phyloP scores from a whole-genome alignment of 2,329 filamentous ascomycete genomes.

The Daldinia sp. region DNA sequence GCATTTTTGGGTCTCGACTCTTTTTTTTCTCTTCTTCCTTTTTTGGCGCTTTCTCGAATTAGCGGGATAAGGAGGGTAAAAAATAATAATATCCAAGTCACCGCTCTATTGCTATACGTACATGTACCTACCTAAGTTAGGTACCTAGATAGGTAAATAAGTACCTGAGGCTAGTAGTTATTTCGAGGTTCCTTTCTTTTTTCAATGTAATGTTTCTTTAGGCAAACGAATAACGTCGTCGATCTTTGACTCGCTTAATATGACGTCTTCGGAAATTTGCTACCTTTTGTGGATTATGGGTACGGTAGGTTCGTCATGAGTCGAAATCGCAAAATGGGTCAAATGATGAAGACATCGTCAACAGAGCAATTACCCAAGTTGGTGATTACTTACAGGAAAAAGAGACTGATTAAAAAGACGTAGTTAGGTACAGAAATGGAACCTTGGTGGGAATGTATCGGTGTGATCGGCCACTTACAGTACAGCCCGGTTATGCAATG shows the following conservation, averaged over 20 bases:
- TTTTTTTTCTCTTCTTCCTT: no score
- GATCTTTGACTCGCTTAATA: not conserved
- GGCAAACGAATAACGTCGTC: not conserved
- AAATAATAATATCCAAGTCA: not conserved
- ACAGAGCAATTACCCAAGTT: not conserved
- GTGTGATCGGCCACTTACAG: conserved; percentile 24
- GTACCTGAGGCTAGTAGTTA: not conserved
- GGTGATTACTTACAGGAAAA: not conserved
- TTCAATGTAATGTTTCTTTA: no score
- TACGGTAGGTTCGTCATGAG: not conserved
- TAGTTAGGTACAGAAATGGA: not conserved
- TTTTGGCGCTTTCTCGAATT: not conserved
- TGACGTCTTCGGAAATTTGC: not conserved
- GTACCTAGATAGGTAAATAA: not conserved
- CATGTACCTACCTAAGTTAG: no score
- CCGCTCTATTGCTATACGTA: not conserved
- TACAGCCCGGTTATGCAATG: conserved; percentile 1
- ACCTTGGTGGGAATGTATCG: conserved; percentile 16
- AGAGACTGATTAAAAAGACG: no score
- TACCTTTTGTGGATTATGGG: not conserved
- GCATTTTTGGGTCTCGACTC: not conserved
- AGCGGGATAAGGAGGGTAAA: not conserved
- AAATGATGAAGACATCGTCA: not conserved
- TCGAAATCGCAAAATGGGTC: not conserved
- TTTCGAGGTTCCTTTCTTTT: not conserved